Evolutionary conservation across 108 stramenopile genomes (phyloP).

Genomic region (Pseudonitzschia pungens): DNA sequence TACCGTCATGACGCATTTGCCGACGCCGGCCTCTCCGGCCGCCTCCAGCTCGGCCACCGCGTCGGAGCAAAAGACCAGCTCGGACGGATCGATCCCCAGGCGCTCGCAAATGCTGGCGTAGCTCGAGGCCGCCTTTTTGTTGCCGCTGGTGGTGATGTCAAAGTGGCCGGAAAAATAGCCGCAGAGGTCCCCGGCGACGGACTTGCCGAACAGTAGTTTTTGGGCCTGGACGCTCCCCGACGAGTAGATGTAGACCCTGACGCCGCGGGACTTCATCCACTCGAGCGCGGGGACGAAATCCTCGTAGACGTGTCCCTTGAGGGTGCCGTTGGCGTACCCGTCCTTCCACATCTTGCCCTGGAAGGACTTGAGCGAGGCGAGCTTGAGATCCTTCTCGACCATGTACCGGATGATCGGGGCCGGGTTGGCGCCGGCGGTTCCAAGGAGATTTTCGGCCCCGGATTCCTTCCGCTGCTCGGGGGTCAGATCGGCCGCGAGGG

Average conservation of each 20-base stretch:
- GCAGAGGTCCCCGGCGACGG: conserved; percentile 73
- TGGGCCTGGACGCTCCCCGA: conserved; percentile 88
- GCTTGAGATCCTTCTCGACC: conserved; percentile 80
- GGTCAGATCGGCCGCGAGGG: conserved; percentile 30
- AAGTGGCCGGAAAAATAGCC: conserved; percentile 74
- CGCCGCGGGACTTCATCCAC: conserved; percentile 57
- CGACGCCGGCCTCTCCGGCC: conserved; percentile 80
- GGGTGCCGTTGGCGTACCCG: conserved; percentile 67
- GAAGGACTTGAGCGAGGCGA: conserved; percentile 65
- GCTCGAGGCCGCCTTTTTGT: conserved; percentile 64
- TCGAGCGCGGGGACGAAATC: conserved; percentile 77
- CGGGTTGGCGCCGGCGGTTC: conserved; percentile 16
- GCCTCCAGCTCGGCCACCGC: conserved; percentile 78
- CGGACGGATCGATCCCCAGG: conserved; percentile 61
- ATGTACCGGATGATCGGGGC: conserved; percentile 50
- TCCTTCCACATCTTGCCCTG: conserved; percentile 92
- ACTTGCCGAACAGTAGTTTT: conserved; percentile 81
- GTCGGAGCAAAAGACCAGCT: conserved; percentile 90
- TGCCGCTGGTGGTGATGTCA: conserved; percentile 83
- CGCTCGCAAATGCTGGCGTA: conserved; percentile 73
- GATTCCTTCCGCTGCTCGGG: neutral
- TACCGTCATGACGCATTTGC: conserved; percentile 59
- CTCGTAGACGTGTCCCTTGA: conserved; percentile 79
- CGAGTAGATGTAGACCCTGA: conserved; percentile 83
- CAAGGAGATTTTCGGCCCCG: neutral